Conservation (phyloP, 2,329 filamentous ascomycete species). For the Claviceps lovelessii region DNA sequence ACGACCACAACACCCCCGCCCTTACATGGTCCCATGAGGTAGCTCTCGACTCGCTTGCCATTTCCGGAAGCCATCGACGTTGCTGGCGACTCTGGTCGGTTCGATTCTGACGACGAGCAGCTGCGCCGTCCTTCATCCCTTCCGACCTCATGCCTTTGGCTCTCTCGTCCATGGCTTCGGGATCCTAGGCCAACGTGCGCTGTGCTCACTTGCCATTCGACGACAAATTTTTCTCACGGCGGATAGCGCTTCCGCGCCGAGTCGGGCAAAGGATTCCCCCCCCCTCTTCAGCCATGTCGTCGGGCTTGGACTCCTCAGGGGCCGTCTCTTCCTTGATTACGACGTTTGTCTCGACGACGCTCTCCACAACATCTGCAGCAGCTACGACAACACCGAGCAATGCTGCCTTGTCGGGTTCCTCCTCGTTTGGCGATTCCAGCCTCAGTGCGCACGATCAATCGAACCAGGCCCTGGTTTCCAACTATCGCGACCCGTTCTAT, state of each 20-base stretch:
- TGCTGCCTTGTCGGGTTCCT: not conserved
- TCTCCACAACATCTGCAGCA: not conserved
- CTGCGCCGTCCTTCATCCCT: not conserved
- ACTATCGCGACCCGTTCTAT: slow-evolving; percentile 78
- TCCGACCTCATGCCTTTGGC: not conserved
- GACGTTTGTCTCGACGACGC: not conserved
- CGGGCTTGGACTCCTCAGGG: slow-evolving; percentile 2
- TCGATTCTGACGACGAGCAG: too few species aligned
- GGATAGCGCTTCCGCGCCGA: not conserved
- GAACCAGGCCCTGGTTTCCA: slow-evolving; percentile 35
- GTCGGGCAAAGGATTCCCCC: slow-evolving; percentile 1
- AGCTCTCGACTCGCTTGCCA: not conserved
- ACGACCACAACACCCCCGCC: not conserved
- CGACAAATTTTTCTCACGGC: not conserved
- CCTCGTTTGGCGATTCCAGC: slow-evolving; percentile 17
- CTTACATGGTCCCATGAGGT: not conserved
- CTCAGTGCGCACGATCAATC: slow-evolving; percentile 15
- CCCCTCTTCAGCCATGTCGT: slow-evolving; percentile 1
- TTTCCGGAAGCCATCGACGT: not conserved
- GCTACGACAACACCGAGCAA: not conserved
- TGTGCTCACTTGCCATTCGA: not conserved
- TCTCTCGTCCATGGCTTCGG: not conserved
- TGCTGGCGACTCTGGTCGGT: not conserved
- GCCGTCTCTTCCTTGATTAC: not conserved
- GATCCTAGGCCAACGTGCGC: not conserved